Base-by-base conservation (phyloP, 2,329 filamentous ascomycete genomes). In the Stachybotrys echinatus region DNA sequence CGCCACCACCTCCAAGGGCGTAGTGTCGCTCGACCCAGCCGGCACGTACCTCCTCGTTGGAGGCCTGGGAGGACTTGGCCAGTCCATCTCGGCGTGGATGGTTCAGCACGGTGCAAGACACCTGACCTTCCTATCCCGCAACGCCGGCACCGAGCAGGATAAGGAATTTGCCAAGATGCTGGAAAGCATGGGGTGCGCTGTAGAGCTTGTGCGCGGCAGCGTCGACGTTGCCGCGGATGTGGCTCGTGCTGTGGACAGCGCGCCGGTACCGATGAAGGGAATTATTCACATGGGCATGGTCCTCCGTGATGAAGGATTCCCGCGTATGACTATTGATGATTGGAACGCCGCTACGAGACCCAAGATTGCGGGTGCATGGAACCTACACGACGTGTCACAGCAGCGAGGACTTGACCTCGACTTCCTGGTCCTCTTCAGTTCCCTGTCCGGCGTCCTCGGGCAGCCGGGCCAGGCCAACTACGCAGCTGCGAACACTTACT, bases 231-330 rank as follows among this genome's bases (percentile, higher is more conserved):
- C 50, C n/a, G 52, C 54, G 0, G 62, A 67, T 6, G 64, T 72
- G 1, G 46, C 58, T 7, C 53, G 48, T 1, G 58, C 61, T 3
- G 50, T 65, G 2, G 45, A 44, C 4, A 46, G 23, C n/a, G 51
- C 52, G 37, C 23, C 56, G 18, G 34, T 54, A 51, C 65, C 66
- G 1, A 58, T 75, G n/a, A 61, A 61, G 14, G 72, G 73, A 12
- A 57, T 74, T 6, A 50, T 76, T 6, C 68, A 75, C 40, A 55
- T 66, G 34, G 61, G 72, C 6, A 73, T 74, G 69, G 63, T 74
- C 5, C 49, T 57, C 23, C 43, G 45, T n/a, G 49, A 51, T 22
- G 4, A 43, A 5, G 19, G 3, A 17, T 42, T 50, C 5, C 2
- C 17, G 2, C 34, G 65, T 6, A 74, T 75, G 68, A 60, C 57